Base-by-base conservation (phyloP, 495 filamentous ascomycete species). In the Glarea lozoyensis region DNA sequence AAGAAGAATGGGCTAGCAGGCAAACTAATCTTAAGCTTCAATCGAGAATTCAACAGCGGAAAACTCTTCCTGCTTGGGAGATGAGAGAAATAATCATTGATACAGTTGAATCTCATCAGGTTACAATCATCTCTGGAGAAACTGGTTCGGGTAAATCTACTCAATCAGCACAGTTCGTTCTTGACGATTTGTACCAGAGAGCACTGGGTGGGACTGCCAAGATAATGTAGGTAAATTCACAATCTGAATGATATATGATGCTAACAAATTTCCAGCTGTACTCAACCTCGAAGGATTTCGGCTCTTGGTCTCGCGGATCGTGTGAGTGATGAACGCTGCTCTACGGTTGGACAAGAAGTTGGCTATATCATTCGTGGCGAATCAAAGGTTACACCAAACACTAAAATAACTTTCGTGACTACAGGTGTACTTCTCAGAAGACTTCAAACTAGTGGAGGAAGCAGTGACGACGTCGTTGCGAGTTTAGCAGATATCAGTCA, bases 121-220 rank as follows among this genome's bases (percentile, higher is more conserved):
- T 97, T 16, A 90, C 84, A 3, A 97, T 98, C 48, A 93, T 98
- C 40, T 90, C 88, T 20, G 92, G 92, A 50, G 92, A 96, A 63
- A 98, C 92, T 5, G 92, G 92, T 41, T 93, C 86, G 32, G 92
- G 92, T 54, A 98, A 98, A 60, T 94, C 88, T 42, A 98, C 92
- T 1, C 92, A 98, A 60, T 86, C 86, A 10, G 92, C 96, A 3
- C 92, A 98, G 59, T 98, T 97, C 60, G 70, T 98, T 17, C 68
- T 98, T 5, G 92, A 98, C 53, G 87, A 96, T 53, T 68, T 98
- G 55, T 94, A 96, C 53, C 64, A 76, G 50, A 72, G 74, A 18
- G 71, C 78, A 11, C 67, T 92, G 11, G 92, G 92, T 7, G 75
- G 70, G 3, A 70, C 70, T 12, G 84, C 85, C n/a, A 95, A 89